Evolutionary conservation across 2,329 filamentous ascomycete genomes (phyloP).

Genomic region (Moelleriella libera): DNA sequence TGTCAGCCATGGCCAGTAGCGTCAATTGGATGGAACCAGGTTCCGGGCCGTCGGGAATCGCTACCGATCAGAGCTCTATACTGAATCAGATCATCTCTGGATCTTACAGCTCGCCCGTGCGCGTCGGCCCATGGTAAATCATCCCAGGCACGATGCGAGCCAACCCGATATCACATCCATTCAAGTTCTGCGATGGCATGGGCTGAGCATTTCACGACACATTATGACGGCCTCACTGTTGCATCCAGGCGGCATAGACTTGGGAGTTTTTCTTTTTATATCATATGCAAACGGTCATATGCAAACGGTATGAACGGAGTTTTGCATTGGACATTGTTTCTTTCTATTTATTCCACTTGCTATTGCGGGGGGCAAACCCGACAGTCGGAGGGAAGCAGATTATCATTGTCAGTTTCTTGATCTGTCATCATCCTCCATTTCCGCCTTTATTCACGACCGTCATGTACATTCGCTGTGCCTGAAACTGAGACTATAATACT

Average conservation of each 20-base stretch:
- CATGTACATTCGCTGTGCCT: too few relatives aligned
- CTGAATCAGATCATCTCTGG: constrained; percentile 48
- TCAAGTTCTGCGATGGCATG: not conserved
- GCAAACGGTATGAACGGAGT: too few relatives aligned
- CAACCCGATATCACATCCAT: not conserved
- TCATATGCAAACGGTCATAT: not conserved
- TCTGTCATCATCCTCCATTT: too few relatives aligned
- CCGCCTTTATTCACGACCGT: too few relatives aligned
- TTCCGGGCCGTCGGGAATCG: constrained; percentile 9
- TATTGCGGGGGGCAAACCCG: not conserved
- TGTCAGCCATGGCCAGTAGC: constrained; percentile 60
- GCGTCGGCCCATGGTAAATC: constrained; percentile 46
- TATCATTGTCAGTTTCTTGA: too few relatives aligned
- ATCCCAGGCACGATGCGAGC: not conserved
- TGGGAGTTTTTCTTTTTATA: constrained; percentile 12
- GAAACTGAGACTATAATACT: too few relatives aligned
- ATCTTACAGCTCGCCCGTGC: constrained; percentile 43
- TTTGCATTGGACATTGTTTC: not conserved
- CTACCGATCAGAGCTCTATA: constrained; percentile 39
- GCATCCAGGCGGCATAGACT: constrained; percentile 23
- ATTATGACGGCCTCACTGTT: constrained; percentile 18
- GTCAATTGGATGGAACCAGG: constrained; percentile 61
- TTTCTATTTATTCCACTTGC: not conserved
- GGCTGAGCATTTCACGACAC: constrained; percentile 7
- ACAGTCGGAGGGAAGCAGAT: too few relatives aligned